Percentiles rank a stretch among this genome's conserved stretches.
Conservation (phyloP, 805 yeast genomes). For the Saccharomyces jurei region DNA sequence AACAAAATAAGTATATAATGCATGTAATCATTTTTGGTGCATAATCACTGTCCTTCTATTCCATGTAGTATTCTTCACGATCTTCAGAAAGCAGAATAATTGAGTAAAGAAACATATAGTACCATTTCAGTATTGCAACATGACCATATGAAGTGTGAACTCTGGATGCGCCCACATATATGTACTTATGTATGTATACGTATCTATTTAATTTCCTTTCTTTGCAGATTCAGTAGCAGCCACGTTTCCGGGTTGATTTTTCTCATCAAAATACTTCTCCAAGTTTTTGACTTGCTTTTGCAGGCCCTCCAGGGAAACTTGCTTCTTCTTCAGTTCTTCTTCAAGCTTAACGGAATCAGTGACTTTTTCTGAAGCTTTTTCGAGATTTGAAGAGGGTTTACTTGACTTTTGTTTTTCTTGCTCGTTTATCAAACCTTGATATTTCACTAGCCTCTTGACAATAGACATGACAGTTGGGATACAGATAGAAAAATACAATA, state of each 20-base stretch:
- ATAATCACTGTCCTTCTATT: not conserved
- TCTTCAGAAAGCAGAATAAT: not conserved
- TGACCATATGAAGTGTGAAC: not conserved
- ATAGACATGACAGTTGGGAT: conserved; percentile 48
- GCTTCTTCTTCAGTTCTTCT: conserved; percentile 33
- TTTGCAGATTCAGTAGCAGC: not conserved
- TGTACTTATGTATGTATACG: conserved; percentile 2
- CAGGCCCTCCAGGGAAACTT: conserved; percentile 39
- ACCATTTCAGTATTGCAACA: not conserved
- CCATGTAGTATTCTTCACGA: not conserved
- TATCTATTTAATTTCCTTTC: conserved; percentile 1
- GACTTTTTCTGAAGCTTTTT: conserved; percentile 7
- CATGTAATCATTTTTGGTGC: not conserved
- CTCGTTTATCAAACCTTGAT: conserved; percentile 31
- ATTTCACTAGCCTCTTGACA: conserved; percentile 44
- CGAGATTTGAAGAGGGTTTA: conserved; percentile 1
- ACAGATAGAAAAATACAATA: conserved; percentile 46
- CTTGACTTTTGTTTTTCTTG: not conserved
- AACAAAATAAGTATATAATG: not conserved
- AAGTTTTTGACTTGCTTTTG: conserved; percentile 44
- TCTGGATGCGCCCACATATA: not conserved
- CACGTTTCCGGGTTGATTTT: conserved; percentile 20
- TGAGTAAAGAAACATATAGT: not conserved
- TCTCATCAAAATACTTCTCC: conserved; percentile 41
- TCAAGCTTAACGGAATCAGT: conserved; percentile 30